Base-by-base conservation (phyloP, 2,329 filamentous ascomycete species). In the Penicillium sp. region DNA sequence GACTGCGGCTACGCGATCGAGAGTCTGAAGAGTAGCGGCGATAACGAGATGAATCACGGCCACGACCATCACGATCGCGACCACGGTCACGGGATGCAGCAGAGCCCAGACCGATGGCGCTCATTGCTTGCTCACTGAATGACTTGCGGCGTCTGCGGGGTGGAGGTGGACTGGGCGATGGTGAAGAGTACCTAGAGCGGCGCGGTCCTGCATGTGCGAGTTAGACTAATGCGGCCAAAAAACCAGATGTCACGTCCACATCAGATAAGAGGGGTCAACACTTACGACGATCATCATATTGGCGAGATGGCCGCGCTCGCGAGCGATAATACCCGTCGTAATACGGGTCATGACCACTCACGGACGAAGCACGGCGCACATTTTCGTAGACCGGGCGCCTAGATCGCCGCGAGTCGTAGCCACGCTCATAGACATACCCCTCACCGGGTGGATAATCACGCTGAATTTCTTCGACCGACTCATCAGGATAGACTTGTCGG, bases 391-490 rank as follows among this genome's bases (percentile, higher is more conserved):
- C 69, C 9, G 71, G 64, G 42, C 62, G 64, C 8, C 57, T 53
- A 3, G 63, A 49, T 26, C 59, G 65, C 7, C 62, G 53, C 13
- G 61, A 54, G 25, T 46, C 50, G 46, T 64, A 66, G 16, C 54
- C 47, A n/a, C 65, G 65, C 45, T 67, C 72, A 54, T 75, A 72
- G 53, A 63, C 69, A 55, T 74, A 72, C 37, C 83, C 86, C 6
- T 70, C 67, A 37, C 88, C 88, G 7, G 91, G 90, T 31, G 91
- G 91, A 68, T 96, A 96, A 66, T 96, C 90, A 64, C 92, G 87
- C 62, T 86, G 86, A 59, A 96, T 86, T 76, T 96, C 91, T 77
- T 96, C 93, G 70, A 96, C 31, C 2, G 88, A 88, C 26, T 88
- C 78, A 46, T 88, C 87, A 52, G 63, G 67, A 57, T 67, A 66